A percentile compares a stretch with the other conserved stretches of the same genome.
phyloP scores from a whole-genome alignment of 1,284 basidiomycete species.

The Marasmius oreades region DNA sequence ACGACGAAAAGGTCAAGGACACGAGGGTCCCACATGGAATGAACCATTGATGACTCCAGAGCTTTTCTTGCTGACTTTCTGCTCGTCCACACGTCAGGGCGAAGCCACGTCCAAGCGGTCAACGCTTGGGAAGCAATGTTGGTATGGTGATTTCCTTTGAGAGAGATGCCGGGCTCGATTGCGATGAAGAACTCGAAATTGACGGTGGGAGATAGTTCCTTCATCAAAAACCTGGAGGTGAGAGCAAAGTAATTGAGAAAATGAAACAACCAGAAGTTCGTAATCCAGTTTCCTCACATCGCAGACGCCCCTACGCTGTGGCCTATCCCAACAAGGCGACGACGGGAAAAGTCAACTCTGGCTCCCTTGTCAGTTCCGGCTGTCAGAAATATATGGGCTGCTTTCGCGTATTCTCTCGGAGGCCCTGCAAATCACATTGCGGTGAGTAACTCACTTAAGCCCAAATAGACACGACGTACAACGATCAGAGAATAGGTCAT shows the following conservation, averaged over 20 bases:
- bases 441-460: background rate
- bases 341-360: slow-evolving; percentile 1
- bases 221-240: slow-evolving; percentile 12
- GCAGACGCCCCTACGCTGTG: slow-evolving; percentile 14
- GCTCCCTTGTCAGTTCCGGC: background rate
- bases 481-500: background rate
- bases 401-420: slow-evolving; percentile 12
- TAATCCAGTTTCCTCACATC: slow-evolving; percentile 9
- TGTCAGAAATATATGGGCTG: slow-evolving; percentile 12
- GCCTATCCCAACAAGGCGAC: slow-evolving; percentile 14
- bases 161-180: slow-evolving; percentile 15
- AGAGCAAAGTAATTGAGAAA: background rate
- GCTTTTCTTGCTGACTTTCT: slow-evolving; percentile 15
- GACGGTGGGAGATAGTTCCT: slow-evolving; percentile 7
- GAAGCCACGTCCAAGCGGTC: slow-evolving; percentile 15
- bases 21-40: slow-evolving; percentile 18
- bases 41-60: slow-evolving; percentile 4
- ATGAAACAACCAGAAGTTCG: background rate
- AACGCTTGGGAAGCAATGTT: slow-evolving; percentile 1
- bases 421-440: slow-evolving; percentile 3
- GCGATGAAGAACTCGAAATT: slow-evolving; percentile 13
- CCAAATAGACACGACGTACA: slow-evolving; percentile 1
- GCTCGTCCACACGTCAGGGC: slow-evolving; percentile 13
- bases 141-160: slow-evolving; percentile 8
- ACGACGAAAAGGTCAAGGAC: slow-evolving; percentile 18